A percentile compares a stretch with the other conserved stretches of the same genome.
phyloP scores from a whole-genome alignment of 148 eudicot genomes.

The Mesembryanthemum crystallinum region DNA sequence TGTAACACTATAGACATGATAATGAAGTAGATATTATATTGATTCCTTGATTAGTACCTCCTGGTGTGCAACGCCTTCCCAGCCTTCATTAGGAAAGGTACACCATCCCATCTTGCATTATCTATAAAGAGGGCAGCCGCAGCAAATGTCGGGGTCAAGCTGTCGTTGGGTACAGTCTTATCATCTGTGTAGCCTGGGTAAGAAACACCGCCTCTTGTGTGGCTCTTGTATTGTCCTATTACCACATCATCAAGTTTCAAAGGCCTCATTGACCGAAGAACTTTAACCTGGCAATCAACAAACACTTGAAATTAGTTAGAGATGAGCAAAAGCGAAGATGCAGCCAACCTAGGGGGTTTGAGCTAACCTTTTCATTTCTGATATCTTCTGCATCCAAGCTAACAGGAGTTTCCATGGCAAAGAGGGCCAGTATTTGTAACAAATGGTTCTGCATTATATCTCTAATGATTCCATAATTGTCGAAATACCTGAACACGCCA shows the following conservation, averaged over 20 bases:
- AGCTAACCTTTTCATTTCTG: constrained; percentile 85
- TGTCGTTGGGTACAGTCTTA: constrained; percentile 74
- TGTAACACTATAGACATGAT: neutral
- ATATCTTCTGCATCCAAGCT: constrained; percentile 98
- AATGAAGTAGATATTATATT: neutral
- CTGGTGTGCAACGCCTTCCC: constrained; percentile 86
- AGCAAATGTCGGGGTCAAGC: constrained; percentile 93
- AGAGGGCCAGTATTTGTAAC: constrained; percentile 90
- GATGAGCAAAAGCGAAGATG: neutral
- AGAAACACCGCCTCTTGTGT: constrained; percentile 68
- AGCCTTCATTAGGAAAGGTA: constrained; percentile 97
- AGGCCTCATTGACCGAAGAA: constrained; percentile 93
- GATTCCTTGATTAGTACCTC: constrained; percentile 41
- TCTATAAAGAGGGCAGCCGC: constrained; percentile 94
- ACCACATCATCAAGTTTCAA: constrained; percentile 69
- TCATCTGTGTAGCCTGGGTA: constrained; percentile 87
- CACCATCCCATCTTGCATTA: constrained; percentile 98
- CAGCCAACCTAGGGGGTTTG: neutral
- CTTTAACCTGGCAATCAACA: constrained; percentile 65
- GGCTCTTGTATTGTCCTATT: constrained; percentile 88
- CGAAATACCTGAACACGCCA: constrained; percentile 64
- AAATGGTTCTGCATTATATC: constrained; percentile 99
- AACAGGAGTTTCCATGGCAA: constrained; percentile 99
- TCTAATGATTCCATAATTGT: constrained; percentile 86
- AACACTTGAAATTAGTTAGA: constrained; percentile 10